These are phyloP conservation scores for Teratosphaeriaceae sp. DNA, from an alignment of 2,329 filamentous ascomycete species.

Conservation along the genomic window DNA sequence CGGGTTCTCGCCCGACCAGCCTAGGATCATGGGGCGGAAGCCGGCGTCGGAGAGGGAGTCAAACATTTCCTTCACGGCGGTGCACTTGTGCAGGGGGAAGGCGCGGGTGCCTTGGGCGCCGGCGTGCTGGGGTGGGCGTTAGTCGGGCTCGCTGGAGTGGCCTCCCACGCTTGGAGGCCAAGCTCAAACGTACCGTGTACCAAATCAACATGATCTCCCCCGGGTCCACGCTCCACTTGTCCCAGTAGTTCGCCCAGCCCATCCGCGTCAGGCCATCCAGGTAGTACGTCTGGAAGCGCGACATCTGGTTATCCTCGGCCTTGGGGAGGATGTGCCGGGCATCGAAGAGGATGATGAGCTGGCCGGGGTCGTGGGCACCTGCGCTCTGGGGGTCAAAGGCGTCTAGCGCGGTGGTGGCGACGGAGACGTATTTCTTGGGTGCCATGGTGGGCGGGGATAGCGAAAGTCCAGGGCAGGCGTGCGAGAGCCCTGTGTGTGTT, in stretches of 20 bases:
- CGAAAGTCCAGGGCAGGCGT: no score
- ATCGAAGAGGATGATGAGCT: slow-evolving; percentile 28
- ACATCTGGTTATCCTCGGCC: slow-evolving; percentile 1
- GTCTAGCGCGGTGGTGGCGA: slow-evolving; percentile 12
- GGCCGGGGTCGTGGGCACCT: slow-evolving; percentile 25
- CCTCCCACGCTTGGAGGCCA: no score
- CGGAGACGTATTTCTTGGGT: not conserved
- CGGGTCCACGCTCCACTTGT: not conserved
- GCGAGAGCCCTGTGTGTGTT: no score
- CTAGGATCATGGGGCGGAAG: slow-evolving; percentile 27
- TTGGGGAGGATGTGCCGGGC: slow-evolving; percentile 14
- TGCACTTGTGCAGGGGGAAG: slow-evolving; percentile 22
- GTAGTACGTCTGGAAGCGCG: slow-evolving; percentile 1
- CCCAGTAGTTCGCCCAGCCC: slow-evolving; percentile 3
- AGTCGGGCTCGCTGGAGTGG: no score
- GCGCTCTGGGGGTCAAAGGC: slow-evolving; percentile 19
- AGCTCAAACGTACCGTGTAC: slow-evolving; percentile 11
- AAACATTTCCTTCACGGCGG: slow-evolving; percentile 28
- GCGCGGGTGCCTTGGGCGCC: slow-evolving; percentile 26
- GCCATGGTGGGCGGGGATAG: no score
- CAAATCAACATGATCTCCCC: slow-evolving; percentile 1
- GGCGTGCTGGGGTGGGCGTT: slow-evolving; percentile 22
- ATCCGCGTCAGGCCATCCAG: slow-evolving; percentile 3
- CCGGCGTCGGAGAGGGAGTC: slow-evolving; percentile 24
- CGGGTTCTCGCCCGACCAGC: slow-evolving; percentile 28